Base-by-base conservation (phyloP, 768 basidiomycete genomes). In the Lactarius deliciosus region DNA sequence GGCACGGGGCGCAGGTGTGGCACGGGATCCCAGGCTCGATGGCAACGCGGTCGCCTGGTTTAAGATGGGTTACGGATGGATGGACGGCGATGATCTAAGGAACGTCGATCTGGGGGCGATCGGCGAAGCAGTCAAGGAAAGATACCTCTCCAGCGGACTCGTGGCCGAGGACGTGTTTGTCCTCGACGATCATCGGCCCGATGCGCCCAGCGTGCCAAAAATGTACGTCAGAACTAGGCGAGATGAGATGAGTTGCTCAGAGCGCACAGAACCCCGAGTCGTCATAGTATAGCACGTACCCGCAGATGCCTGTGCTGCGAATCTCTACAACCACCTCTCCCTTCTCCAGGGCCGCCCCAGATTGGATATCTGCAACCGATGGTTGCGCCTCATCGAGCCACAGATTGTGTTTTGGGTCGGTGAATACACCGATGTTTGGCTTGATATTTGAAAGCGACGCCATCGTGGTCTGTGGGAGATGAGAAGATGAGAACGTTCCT, bases 11-110 rank as follows among this genome's bases (percentile, higher is more conserved):
- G 70, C 87, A 89, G 40, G 83, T 82, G 38, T 84, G 86, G 72
- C 86, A 89, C 11, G 87, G 87, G 1, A 89, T 82, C n/a, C 86
- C 85, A 7, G 85, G 85, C 73, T 89, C 87, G 66, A 89, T 85
- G 1, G 87, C 87, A 40, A 89, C 87, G 45, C 86, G 82, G 73
- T 88, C 87, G 60, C 86, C 86, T 1, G 64, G 68, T 84, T 60
- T 57, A 18, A 66, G 38, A 30, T 36, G 55, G 5, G 60, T 69
- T 22, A 68, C 55, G 43, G 45, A 57, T 45, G 68, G 59, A 54
- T 68, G 61, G 43, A 64, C 65, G 13, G 61, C 57, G 43, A 55
- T 55, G 18, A 61, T 64, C 58, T 58, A n/a, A 43, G 18, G n/a
- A 30, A 32, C 10, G 30, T 22, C 5, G 36, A 38, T 57, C 28